Evolutionary conservation across 371 early-diverging fungal genomes (phyloP), one percentile per base, ranked within the genome.

Genomic region (Sporodiniella umbellata): DNA sequence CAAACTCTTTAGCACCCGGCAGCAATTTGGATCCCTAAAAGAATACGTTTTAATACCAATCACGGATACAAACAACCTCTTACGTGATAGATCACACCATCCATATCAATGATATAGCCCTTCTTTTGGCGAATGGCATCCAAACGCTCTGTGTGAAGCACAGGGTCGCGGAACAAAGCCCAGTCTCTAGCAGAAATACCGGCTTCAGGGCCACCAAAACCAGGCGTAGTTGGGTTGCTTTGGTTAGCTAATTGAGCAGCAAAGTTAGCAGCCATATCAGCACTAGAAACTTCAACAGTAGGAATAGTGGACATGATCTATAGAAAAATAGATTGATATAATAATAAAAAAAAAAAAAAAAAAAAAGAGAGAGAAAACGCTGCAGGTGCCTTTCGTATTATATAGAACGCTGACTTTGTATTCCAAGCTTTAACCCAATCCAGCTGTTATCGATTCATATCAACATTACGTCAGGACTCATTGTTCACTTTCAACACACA

Each of bases 61-160:
- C n/a, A n/a, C n/a, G n/a, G n/a, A n/a, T 28, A 4, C 2, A 18
- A 11, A 37, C 18, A 47, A 45, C 6, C 33, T 70, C 65, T 65
- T 70, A 72, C 85, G 37, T 82, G 83, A 50, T 85, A 85, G 48
- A 85, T 79, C 33, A 85, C 85, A 58, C 85, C 85, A 62, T 85
- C 83, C 83, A 85, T 85, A 70, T 85, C 83, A 60, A 78, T 76
- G 42, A 82, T 80, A 57, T 72, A 85, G 19, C 76, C 83, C 66
- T 82, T 75, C 68, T 81, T 85, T 56, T 60, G 54, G 45, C 81
- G 81, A 55, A 85, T 79, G 30, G 56, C 55, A 35, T 74, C 75
- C 22, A 84, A 60, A 42, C 81, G 73, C 45, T 73, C 68, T 14
- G 30, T 72, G 49, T 78, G 78, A 33, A 64, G 58, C 12, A 56